phyloP scores from a whole-genome alignment of 768 basidiomycete genomes.

The Daedalea quercina region DNA sequence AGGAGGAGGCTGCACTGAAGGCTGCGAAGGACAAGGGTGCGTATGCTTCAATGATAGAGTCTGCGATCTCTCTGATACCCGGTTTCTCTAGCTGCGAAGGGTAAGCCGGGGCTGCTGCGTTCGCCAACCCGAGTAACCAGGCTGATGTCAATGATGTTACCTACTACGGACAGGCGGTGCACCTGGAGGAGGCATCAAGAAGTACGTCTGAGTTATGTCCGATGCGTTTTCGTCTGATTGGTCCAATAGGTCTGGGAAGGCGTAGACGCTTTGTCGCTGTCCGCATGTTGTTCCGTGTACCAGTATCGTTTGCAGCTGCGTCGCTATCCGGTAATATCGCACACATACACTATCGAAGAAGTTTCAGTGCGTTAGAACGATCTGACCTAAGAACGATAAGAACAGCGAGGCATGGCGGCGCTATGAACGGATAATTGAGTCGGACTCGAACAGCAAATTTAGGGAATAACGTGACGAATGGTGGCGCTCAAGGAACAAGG shows the following conservation, averaged over 20 bases:
- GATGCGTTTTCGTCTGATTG: background rate
- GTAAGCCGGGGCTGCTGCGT: constrained; percentile 28
- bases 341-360: too few species aligned
- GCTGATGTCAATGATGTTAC: constrained; percentile 8
- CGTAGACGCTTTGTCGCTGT: background rate
- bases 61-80: background rate
- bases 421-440: too few species aligned
- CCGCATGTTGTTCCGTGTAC: too few species aligned
- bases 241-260: background rate
- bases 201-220: constrained; percentile 35
- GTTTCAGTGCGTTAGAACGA: too few species aligned
- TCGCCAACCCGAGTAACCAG: background rate
- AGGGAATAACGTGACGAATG: too few species aligned
- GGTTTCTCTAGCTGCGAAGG: constrained; percentile 41
- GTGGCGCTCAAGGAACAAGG: too few species aligned
- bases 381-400: too few species aligned
- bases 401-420: too few species aligned
- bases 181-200: constrained; percentile 77
- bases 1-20: constrained; percentile 67
- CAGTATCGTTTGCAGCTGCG: too few species aligned
- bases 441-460: too few species aligned
- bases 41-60: constrained; percentile 12
- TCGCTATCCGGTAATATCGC: too few species aligned
- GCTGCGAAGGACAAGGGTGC: constrained; percentile 67
- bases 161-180: constrained; percentile 46